Conservation (phyloP, 2,329 filamentous ascomycete species). For the Magnaporthiopsis incrustans region DNA sequence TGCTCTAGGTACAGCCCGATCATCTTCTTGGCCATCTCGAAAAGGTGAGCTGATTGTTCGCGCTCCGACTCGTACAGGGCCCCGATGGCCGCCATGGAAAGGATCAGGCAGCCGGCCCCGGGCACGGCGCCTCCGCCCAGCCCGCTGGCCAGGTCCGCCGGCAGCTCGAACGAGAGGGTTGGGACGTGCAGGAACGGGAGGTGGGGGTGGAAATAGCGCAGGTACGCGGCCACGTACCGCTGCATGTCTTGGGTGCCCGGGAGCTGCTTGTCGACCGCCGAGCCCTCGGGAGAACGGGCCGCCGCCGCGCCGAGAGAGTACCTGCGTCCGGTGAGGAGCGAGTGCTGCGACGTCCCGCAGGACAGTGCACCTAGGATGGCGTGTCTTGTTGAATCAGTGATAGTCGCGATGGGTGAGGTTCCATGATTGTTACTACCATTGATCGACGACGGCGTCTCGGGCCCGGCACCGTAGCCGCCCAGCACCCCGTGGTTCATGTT, state of each 20-base stretch:
- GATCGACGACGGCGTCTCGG: conserved; percentile 66
- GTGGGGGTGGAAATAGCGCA: conserved; percentile 89
- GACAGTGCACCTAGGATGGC: conserved; percentile 52
- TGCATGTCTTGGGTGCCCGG: conserved; percentile 81
- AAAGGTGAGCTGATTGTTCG: conserved; percentile 71
- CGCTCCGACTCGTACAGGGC: conserved; percentile 78
- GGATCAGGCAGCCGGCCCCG: conserved; percentile 76
- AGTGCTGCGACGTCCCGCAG: conserved; percentile 36
- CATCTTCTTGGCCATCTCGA: conserved; percentile 92
- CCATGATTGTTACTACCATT: conserved; percentile 51
- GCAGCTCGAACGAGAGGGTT: conserved; percentile 81
- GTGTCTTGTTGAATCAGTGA: conserved; percentile 56
- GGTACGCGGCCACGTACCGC: conserved; percentile 82
- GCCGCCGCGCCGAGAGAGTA: conserved; percentile 49
- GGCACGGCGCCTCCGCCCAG: conserved; percentile 34
- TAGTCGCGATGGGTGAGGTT: conserved; percentile 52
- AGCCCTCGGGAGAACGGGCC: conserved; percentile 31
- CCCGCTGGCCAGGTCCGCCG: conserved; percentile 40
- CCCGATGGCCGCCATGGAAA: conserved; percentile 74
- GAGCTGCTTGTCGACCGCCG: conserved; percentile 44
- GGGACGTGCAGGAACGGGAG: conserved; percentile 90
- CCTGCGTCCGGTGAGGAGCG: conserved; percentile 51
- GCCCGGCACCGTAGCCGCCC: conserved; percentile 50
- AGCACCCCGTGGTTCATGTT: conserved; percentile 55
- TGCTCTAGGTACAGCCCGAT: conserved; percentile 90